Evolutionary conservation across 2,329 filamentous ascomycete species (phyloP).

Genomic region (Fusarium beomiforme): DNA sequence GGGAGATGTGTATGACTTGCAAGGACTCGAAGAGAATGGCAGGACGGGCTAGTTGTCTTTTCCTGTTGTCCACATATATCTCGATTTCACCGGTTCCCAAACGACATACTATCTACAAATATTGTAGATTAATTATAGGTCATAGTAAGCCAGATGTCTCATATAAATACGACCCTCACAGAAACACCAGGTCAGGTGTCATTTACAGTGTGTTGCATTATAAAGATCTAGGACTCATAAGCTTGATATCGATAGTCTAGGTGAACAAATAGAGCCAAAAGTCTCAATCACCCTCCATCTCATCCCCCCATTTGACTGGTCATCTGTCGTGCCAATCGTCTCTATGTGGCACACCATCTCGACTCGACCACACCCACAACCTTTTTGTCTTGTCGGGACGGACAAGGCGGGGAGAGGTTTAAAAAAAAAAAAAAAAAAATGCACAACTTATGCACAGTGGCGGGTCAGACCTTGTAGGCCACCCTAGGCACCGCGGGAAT

Average conservation of each 20-base stretch:
- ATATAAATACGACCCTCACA: conserved; percentile 8
- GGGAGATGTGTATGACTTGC: neutral
- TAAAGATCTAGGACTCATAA: neutral
- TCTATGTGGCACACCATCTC: conserved; percentile 28
- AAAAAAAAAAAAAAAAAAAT: neutral
- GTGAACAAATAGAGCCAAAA: conserved; percentile 23
- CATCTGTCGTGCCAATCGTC: conserved; percentile 27
- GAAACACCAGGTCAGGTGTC: conserved; percentile 24
- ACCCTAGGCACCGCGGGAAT: conserved; percentile 21
- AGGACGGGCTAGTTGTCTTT: neutral
- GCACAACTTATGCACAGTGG: conserved; percentile 36
- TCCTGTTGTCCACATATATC: neutral
- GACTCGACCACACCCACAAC: conserved; percentile 17
- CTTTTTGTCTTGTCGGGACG: conserved; percentile 19
- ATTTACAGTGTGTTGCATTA: conserved; percentile 26
- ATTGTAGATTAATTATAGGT: too few species aligned
- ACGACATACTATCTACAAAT: neutral
- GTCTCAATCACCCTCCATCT: conserved; percentile 38
- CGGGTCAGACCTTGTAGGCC: conserved; percentile 13
- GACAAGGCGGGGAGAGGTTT: conserved; percentile 10
- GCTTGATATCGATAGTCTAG: conserved; percentile 5
- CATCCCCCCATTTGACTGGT: conserved; percentile 28
- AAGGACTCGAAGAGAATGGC: neutral
- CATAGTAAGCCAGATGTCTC: neutral
- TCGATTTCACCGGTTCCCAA: neutral